Conservation (phyloP, 2,329 filamentous ascomycete genomes). For the Macrophomina tecta region DNA sequence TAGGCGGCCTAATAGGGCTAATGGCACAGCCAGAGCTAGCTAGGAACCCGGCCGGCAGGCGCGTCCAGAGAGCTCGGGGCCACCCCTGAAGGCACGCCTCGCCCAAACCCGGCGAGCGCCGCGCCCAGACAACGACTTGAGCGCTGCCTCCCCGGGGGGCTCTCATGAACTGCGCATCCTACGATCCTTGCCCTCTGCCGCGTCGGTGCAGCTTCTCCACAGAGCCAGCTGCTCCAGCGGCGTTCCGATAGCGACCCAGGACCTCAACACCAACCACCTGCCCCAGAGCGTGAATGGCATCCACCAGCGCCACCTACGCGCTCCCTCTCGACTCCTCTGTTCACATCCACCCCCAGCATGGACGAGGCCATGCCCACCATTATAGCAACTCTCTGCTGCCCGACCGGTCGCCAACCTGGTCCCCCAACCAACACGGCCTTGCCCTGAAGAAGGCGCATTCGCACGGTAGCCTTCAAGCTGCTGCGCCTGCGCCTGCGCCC, state of each 20-base stretch:
- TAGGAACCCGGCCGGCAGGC: neutral
- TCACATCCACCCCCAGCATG: conserved; percentile 40
- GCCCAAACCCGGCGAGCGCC: conserved; percentile 18
- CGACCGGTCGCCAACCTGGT: conserved; percentile 36
- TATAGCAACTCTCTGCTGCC: conserved; percentile 36
- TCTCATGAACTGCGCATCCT: conserved; percentile 17
- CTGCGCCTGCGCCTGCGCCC: conserved; percentile 15
- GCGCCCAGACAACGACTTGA: neutral
- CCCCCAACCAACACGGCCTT: conserved; percentile 29
- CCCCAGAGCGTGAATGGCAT: conserved; percentile 17
- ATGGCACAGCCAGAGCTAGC: neutral
- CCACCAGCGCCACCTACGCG: conserved; percentile 22
- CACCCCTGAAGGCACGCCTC: conserved; percentile 10
- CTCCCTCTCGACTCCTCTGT: conserved; percentile 24
- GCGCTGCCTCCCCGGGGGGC: conserved; percentile 12
- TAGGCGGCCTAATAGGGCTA: conserved; percentile 5
- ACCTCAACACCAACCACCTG: neutral
- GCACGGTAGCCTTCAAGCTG: conserved; percentile 34
- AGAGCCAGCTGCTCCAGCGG: conserved; percentile 20
- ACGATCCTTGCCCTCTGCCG: conserved; percentile 17
- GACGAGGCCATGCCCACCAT: conserved; percentile 49
- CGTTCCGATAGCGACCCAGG: conserved; percentile 18
- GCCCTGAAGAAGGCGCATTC: conserved; percentile 35
- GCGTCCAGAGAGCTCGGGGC: conserved; percentile 11
- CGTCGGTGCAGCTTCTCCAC: conserved; percentile 25